A percentile compares a stretch with the other conserved stretches of the same genome.
phyloP scores from a whole-genome alignment of 768 basidiomycete species.

The Termitomyces bulborhizus region DNA sequence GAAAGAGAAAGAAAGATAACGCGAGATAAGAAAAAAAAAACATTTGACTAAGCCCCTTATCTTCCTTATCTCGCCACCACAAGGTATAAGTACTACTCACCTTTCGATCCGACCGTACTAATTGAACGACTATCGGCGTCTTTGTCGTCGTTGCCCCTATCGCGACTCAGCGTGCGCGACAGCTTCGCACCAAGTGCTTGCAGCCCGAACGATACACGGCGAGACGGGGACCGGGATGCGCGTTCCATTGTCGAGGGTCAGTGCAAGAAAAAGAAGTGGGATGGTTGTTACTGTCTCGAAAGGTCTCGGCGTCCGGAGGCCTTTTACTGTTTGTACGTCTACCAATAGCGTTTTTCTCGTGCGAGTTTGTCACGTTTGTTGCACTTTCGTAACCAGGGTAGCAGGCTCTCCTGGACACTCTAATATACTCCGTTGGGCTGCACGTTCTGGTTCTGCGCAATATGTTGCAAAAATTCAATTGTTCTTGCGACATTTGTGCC shows the following conservation, averaged over 20 bases:
- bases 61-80: slow-evolving; percentile 1
- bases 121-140: slow-evolving; percentile 6
- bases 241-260: background rate
- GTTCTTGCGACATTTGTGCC: too few relatives aligned
- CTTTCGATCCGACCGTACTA: slow-evolving; percentile 4
- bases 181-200: slow-evolving; percentile 9
- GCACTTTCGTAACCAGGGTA: too few relatives aligned
- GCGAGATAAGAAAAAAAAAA: background rate
- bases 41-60: background rate
- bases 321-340: too few relatives aligned
- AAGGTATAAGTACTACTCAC: background rate
- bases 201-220: slow-evolving; percentile 7
- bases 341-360: too few relatives aligned
- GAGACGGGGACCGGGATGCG: slow-evolving; percentile 7
- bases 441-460: too few relatives aligned
- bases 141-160: slow-evolving; percentile 1
- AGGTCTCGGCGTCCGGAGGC: too few relatives aligned
- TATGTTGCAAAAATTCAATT: too few relatives aligned
- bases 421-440: too few relatives aligned
- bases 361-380: too few relatives aligned
- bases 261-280: too few relatives aligned
- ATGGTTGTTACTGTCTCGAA: too few relatives aligned
- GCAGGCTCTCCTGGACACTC: too few relatives aligned
- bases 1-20: background rate
- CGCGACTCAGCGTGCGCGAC: slow-evolving; percentile 10